phyloP scores from a whole-genome alignment of 2,329 filamentous ascomycete species.

The Phoma herbarum region DNA sequence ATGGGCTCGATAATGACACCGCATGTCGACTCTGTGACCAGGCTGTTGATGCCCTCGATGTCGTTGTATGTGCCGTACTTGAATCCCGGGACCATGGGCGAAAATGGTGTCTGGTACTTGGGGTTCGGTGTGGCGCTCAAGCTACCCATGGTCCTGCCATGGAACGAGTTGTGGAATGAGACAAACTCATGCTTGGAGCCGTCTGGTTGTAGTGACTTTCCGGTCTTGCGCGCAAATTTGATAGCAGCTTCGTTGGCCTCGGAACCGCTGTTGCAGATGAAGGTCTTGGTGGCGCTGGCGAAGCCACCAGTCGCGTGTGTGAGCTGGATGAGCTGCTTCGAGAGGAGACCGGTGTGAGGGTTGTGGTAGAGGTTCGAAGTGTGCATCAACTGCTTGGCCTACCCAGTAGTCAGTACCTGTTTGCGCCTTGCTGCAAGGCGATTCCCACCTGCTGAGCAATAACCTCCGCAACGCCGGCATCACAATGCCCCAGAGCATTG shows the following conservation, averaged over 20 bases:
- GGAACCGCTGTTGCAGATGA: constrained; percentile 94
- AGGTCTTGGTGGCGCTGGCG: constrained; percentile 80
- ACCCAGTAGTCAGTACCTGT: constrained; percentile 25
- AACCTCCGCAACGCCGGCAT: constrained; percentile 77
- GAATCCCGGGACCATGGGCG: constrained; percentile 95
- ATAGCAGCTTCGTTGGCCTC: constrained; percentile 98
- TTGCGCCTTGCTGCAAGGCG: background rate
- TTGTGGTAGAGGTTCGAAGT: constrained; percentile 98
- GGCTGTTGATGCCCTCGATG: constrained; percentile 70
- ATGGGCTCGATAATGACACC: constrained; percentile 97
- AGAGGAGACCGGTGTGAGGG: constrained; percentile 90
- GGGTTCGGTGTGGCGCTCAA: constrained; percentile 97
- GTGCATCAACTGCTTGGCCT: constrained; percentile 78
- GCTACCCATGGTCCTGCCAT: constrained; percentile 94
- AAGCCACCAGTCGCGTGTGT: constrained; percentile 83
- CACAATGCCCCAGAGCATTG: constrained; percentile 89
- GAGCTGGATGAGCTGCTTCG: constrained; percentile 82
- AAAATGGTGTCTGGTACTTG: constrained; percentile 95
- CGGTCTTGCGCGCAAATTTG: constrained; percentile 94
- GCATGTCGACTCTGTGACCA: constrained; percentile 87
- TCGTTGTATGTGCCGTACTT: constrained; percentile 88
- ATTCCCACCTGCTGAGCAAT: constrained; percentile 77
- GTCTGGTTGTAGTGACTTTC: constrained; percentile 75
- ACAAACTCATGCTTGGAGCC: constrained; percentile 83
- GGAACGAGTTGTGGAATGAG: constrained; percentile 91